These are phyloP conservation scores for Eucalyptus guilfoylei DNA, from an alignment of 345 rosid genomes.

Conservation along the genomic window DNA sequence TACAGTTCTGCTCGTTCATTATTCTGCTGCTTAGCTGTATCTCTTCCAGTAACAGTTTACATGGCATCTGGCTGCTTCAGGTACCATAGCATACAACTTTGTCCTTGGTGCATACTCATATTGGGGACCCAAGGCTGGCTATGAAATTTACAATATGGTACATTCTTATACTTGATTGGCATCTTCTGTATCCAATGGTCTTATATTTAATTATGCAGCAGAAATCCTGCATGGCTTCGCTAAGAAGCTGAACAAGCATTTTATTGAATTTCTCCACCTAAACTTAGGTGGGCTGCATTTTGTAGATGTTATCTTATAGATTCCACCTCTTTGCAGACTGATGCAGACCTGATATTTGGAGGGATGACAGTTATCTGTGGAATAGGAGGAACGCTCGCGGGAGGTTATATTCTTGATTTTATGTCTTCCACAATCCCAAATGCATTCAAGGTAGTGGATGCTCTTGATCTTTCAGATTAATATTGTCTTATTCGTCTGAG, in stretches of 20 bases:
- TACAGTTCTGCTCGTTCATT: not conserved
- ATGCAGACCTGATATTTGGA: constrained; percentile 91
- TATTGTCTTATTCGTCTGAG: not conserved
- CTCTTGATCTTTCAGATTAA: not conserved
- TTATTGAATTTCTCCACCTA: not conserved
- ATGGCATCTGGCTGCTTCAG: constrained; percentile 18
- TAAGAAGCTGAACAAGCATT: not conserved
- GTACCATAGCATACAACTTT: constrained; percentile 77
- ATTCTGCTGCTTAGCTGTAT: not conserved
- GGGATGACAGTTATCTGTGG: constrained; percentile 82
- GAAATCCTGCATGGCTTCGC: not conserved
- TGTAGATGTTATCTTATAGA: not conserved
- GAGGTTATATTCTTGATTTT: constrained; percentile 62
- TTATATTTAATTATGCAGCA: not conserved
- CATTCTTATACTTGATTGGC: not conserved
- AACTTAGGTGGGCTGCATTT: not conserved
- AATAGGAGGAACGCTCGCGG: constrained; percentile 72
- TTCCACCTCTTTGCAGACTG: constrained; percentile 25
- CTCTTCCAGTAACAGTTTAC: not conserved
- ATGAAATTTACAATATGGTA: constrained; percentile 84
- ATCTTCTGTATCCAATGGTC: not conserved
- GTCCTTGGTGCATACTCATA: constrained; percentile 95
- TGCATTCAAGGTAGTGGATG: constrained; percentile 71
- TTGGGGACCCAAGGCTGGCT: constrained; percentile 98
- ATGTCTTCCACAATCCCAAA: constrained; percentile 65